Percentiles rank a stretch among this genome's conserved stretches.
Evolutionary conservation across 345 rosid genomes (phyloP).

Genomic region (Dipteronia dyeriana): DNA sequence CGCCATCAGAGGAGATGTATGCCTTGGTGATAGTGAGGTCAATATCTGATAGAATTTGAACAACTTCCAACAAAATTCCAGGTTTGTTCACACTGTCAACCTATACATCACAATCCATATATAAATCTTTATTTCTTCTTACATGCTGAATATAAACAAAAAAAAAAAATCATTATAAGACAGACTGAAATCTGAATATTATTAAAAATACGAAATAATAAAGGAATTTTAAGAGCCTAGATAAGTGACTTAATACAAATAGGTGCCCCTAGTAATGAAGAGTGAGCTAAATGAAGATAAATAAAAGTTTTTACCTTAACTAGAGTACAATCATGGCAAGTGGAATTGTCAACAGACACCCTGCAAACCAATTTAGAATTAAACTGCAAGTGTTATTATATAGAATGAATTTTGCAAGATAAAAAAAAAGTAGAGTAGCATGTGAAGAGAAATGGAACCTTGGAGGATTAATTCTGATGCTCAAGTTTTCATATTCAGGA

Average conservation of each 20-base stretch:
- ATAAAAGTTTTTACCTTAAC: constrained; percentile 56
- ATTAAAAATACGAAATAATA: not conserved
- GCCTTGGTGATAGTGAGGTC: constrained; percentile 92
- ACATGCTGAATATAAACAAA: not conserved
- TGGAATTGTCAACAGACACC: constrained; percentile 83
- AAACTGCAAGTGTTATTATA: not conserved
- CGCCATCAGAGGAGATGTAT: constrained; percentile 94
- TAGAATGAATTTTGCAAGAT: not conserved
- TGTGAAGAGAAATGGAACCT: constrained; percentile 44
- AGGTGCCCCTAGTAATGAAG: not conserved
- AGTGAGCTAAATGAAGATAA: not conserved
- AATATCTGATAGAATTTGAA: constrained; percentile 82
- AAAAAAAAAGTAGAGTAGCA: not conserved
- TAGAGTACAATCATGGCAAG: constrained; percentile 67
- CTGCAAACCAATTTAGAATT: constrained; percentile 37
- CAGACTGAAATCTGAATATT: not conserved
- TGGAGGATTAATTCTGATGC: constrained; percentile 88
- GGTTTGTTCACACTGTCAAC: constrained; percentile 95
- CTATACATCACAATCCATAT: constrained; percentile 33
- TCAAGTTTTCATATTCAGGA: constrained; percentile 92
- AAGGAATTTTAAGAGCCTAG: not conserved
- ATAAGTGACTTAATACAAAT: too few relatives aligned
- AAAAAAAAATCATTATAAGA: not conserved
- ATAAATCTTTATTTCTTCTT: not conserved
- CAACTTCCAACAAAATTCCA: constrained; percentile 93